Percentiles rank a stretch among this genome's conserved stretches.
Conservation (phyloP, 805 yeast species). For the Lipomyces yamadae region DNA sequence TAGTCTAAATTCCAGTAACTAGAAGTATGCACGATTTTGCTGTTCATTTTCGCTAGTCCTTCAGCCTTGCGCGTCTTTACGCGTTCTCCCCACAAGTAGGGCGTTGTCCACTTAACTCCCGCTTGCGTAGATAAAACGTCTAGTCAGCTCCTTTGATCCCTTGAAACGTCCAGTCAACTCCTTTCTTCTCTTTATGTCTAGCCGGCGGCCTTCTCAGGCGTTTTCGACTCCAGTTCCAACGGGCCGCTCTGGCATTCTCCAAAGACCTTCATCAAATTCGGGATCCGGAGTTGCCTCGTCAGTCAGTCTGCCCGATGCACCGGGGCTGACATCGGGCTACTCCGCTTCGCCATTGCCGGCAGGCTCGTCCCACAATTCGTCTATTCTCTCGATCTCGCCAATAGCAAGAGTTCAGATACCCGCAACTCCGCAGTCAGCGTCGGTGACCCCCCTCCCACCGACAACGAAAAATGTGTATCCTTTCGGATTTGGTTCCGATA, state of each 20-base stretch:
- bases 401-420: constrained; percentile 20
- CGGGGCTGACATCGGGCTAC: constrained; percentile 6
- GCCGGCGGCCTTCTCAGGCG: constrained; percentile 12
- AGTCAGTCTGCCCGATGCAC: constrained; percentile 20
- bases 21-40: too few relatives aligned
- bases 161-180: neutral
- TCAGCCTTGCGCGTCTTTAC: neutral
- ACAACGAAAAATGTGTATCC: constrained; percentile 12
- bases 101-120: too few relatives aligned
- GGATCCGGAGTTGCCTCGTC: constrained; percentile 14
- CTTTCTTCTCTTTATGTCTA: neutral
- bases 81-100: neutral
- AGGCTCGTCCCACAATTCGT: constrained; percentile 26
- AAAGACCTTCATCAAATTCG: neutral
- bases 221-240: constrained; percentile 27
- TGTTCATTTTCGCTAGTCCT: too few relatives aligned
- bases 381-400: constrained; percentile 36
- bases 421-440: constrained; percentile 16
- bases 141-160: neutral
- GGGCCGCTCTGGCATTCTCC: neutral
- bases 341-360: constrained; percentile 13
- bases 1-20: too few relatives aligned
- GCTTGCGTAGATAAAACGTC: neutral
- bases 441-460: constrained; percentile 29
- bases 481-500: constrained; percentile 28